Percentiles rank a stretch among this genome's conserved stretches.
Evolutionary conservation across 768 basidiomycete species (phyloP).

Genomic region (Leccinum rimulosum): DNA sequence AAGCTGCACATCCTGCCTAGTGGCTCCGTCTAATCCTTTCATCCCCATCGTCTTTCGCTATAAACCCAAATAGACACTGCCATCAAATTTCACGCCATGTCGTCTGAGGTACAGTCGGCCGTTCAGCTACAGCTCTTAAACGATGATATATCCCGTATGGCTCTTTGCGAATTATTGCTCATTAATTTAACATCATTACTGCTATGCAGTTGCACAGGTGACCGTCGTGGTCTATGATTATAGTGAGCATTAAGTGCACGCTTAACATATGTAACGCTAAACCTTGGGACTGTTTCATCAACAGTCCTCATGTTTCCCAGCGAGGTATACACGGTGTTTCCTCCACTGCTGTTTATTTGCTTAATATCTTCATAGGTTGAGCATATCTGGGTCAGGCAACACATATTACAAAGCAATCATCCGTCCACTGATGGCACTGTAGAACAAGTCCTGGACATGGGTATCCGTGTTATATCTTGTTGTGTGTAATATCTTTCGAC

Average conservation of each 20-base stretch:
- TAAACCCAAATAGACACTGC: background rate
- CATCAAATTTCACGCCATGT: background rate
- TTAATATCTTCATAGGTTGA: background rate
- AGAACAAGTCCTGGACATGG: too few species aligned
- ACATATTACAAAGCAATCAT: background rate
- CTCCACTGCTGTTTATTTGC: background rate
- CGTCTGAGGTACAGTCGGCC: background rate
- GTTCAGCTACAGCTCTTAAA: background rate
- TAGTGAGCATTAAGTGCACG: background rate
- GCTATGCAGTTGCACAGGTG: background rate
- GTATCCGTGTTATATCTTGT: too few species aligned
- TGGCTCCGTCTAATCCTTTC: background rate
- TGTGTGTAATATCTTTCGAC: too few species aligned
- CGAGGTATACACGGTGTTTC: background rate
- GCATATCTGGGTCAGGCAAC: background rate
- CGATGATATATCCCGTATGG: background rate
- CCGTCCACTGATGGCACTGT: too few species aligned
- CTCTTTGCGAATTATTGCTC: background rate
- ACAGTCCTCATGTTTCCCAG: background rate
- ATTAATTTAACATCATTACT: background rate
- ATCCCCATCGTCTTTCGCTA: background rate
- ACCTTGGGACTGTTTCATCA: background rate
- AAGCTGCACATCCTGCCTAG: background rate
- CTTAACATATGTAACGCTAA: background rate
- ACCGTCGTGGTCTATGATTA: background rate